phyloP scores from a whole-genome alignment of 2,329 filamentous ascomycete genomes.

The Cladosporium sp. region DNA sequence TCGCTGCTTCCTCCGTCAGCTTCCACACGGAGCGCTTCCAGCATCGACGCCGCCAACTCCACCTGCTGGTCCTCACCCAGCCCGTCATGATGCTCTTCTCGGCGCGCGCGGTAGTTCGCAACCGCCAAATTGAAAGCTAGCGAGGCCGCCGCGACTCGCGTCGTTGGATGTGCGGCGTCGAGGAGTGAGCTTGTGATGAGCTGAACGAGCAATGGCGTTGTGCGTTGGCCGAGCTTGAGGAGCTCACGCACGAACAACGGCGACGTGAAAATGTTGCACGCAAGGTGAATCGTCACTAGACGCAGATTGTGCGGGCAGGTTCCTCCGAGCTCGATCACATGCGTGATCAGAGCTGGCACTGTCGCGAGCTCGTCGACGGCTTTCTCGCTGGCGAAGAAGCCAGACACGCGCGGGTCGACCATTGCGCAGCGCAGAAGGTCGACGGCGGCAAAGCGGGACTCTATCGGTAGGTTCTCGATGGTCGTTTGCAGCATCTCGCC shows the following conservation, averaged over 20 bases:
- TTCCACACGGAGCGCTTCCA: slow-evolving; percentile 63
- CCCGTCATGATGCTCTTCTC: slow-evolving; percentile 50
- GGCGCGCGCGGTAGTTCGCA: slow-evolving; percentile 60
- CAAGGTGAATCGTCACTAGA: slow-evolving; percentile 74
- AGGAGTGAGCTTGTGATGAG: slow-evolving; percentile 73
- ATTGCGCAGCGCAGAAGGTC: slow-evolving; percentile 77
- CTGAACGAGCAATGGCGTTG: slow-evolving; percentile 52
- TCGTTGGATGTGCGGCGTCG: slow-evolving; percentile 65
- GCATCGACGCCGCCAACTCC: slow-evolving; percentile 71
- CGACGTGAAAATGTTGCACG: slow-evolving; percentile 78
- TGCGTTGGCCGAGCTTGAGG: slow-evolving; percentile 32
- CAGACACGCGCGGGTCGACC: slow-evolving; percentile 69
- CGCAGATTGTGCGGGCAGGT: slow-evolving; percentile 74
- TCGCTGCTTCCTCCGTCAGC: slow-evolving; percentile 42
- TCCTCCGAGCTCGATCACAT: slow-evolving; percentile 50
- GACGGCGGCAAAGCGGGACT: slow-evolving; percentile 71
- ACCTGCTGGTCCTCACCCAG: slow-evolving; percentile 67
- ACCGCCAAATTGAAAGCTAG: slow-evolving; percentile 77
- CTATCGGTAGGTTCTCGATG: slow-evolving; percentile 47
- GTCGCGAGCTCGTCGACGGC: slow-evolving; percentile 48
- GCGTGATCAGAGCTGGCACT: slow-evolving; percentile 54
- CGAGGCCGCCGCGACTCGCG: slow-evolving; percentile 74
- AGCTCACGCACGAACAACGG: slow-evolving; percentile 56
- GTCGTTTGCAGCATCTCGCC: slow-evolving; percentile 30
- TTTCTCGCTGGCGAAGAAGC: slow-evolving; percentile 73